A percentile compares a stretch with the other conserved stretches of the same genome.
These are phyloP conservation scores for Berberis vulgaris DNA, from an alignment of 164 flowering plant species.

Conservation along the genomic window DNA sequence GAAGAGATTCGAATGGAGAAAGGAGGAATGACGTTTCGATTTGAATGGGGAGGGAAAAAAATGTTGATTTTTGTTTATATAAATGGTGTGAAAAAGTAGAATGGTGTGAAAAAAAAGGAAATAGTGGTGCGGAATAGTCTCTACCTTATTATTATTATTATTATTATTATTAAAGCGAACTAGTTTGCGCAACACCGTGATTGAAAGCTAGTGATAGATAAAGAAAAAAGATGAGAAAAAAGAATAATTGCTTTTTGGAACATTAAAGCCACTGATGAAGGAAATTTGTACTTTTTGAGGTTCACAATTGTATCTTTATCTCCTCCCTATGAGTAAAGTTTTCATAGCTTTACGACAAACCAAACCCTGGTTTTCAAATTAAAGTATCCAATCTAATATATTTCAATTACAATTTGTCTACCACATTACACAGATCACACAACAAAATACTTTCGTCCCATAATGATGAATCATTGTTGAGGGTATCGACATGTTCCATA, in stretches of 20 bases:
- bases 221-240: background rate
- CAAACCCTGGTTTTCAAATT: background rate
- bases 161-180: too few species aligned
- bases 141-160: too few species aligned
- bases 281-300: background rate
- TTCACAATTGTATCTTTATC: background rate
- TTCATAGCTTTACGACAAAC: slow-evolving; percentile 3
- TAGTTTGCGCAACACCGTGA: too few species aligned
- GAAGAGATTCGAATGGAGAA: too few species aligned
- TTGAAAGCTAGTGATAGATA: background rate
- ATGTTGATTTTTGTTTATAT: too few species aligned
- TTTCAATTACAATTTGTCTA: background rate
- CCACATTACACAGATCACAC: too few species aligned
- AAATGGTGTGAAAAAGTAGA: too few species aligned
- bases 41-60: too few species aligned
- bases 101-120: too few species aligned
- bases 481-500: slow-evolving; percentile 53
- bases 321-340: slow-evolving; percentile 4
- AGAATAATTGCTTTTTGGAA: background rate
- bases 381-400: background rate
- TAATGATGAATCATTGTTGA: slow-evolving; percentile 27
- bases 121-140: too few species aligned
- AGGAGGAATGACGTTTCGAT: too few species aligned
- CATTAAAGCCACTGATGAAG: slow-evolving; percentile 6
- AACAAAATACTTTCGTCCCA: background rate